Evolutionary conservation across 2,329 filamentous ascomycete genomes (phyloP).

Genomic region (Beauveria varroae): DNA sequence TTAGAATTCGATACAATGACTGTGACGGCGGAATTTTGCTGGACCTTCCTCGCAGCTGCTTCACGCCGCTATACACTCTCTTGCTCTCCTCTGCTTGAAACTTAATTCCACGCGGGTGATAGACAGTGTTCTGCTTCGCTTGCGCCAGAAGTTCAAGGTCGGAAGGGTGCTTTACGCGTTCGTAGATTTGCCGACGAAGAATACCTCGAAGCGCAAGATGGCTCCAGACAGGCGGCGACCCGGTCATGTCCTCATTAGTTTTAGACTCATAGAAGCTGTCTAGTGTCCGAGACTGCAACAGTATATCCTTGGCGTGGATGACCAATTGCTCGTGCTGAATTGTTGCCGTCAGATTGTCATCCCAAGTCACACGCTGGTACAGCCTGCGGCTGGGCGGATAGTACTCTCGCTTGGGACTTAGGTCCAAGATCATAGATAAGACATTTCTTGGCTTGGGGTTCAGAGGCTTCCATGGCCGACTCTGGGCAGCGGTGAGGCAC

Average conservation of each 20-base stretch:
- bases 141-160: not conserved
- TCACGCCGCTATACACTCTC: not conserved
- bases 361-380: constrained; percentile 30
- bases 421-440: constrained; percentile 4
- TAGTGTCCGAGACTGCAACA: constrained; percentile 23
- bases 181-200: constrained; percentile 20
- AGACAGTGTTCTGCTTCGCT: not conserved
- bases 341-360: constrained; percentile 20
- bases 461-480: constrained; percentile 41
- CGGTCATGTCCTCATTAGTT: not conserved
- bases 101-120: not conserved
- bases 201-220: constrained; percentile 9
- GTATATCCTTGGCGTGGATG: constrained; percentile 21
- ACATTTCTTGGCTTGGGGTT: not conserved
- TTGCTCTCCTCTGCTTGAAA: not conserved
- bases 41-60: not conserved
- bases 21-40: not conserved
- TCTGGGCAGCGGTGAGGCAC: constrained; percentile 40
- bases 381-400: constrained; percentile 28
- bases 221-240: not conserved
- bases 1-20: not conserved
- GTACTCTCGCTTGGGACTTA: constrained; percentile 26
- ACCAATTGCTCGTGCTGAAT: constrained; percentile 32
- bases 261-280: constrained; percentile 14
- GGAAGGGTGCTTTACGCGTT: constrained; percentile 12